Evolutionary conservation across 148 eudicot genomes (phyloP).

Genomic region (Diospyros lotus): DNA sequence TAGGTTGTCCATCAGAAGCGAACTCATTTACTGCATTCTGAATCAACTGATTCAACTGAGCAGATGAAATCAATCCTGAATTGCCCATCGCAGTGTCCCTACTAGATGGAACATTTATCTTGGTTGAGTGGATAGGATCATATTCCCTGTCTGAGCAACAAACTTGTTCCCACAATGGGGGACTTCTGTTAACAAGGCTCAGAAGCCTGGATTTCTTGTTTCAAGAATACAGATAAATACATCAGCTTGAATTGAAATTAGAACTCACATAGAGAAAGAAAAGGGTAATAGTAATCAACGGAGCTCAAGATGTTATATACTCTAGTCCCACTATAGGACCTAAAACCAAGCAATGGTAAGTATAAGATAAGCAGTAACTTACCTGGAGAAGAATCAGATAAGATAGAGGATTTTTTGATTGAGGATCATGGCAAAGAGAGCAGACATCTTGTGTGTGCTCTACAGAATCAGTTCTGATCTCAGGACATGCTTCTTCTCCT

Average conservation of each 20-base stretch:
- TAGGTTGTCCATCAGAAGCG: slow-evolving; percentile 53
- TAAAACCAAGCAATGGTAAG: not conserved
- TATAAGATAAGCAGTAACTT: slow-evolving; percentile 10
- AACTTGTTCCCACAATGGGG: slow-evolving; percentile 77
- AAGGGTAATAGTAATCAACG: not conserved
- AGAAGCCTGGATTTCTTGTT: slow-evolving; percentile 86
- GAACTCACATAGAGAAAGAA: not conserved
- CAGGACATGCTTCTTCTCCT: slow-evolving; percentile 42
- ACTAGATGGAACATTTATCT: slow-evolving; percentile 23
- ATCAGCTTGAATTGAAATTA: slow-evolving; percentile 13
- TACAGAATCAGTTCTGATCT: slow-evolving; percentile 29
- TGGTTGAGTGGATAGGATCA: slow-evolving; percentile 15
- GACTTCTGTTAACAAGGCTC: slow-evolving; percentile 66
- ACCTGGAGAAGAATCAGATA: slow-evolving; percentile 91
- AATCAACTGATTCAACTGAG: slow-evolving; percentile 48
- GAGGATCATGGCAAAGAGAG: slow-evolving; percentile 91
- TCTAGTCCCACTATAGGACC: not conserved
- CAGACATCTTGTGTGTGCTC: slow-evolving; percentile 56
- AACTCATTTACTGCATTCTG: slow-evolving; percentile 63
- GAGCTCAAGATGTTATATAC: slow-evolving; percentile 3
- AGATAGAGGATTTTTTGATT: slow-evolving; percentile 62
- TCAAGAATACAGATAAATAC: slow-evolving; percentile 10
- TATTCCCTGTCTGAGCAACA: slow-evolving; percentile 35
- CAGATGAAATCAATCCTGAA: slow-evolving; percentile 32
- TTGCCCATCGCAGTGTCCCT: slow-evolving; percentile 18